A percentile compares a stretch with the other conserved stretches of the same genome.
These are phyloP conservation scores for Ephemerocybe angulata DNA, from an alignment of 768 basidiomycete species.

Conservation along the genomic window DNA sequence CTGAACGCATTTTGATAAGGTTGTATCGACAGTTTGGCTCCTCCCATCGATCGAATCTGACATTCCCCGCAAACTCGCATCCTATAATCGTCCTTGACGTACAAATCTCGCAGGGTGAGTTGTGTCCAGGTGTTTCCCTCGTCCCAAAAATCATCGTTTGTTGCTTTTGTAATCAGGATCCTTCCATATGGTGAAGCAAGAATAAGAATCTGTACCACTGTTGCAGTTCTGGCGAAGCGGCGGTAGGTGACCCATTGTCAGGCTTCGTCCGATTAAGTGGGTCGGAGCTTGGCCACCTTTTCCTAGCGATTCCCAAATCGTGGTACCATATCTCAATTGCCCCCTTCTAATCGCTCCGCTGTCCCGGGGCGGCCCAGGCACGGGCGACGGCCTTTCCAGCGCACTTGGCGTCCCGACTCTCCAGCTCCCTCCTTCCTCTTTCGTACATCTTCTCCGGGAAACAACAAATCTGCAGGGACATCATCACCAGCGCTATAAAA, in stretches of 20 bases:
- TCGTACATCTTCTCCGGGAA: constrained; percentile 1
- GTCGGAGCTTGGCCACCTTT: constrained; percentile 10
- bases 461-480: neutral
- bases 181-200: no score
- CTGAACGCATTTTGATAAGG: no score
- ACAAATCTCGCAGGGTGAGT: no score
- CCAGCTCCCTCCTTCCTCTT: neutral
- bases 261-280: neutral
- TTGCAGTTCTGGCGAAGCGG: neutral
- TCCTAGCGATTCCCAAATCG: neutral
- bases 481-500: constrained; percentile 1
- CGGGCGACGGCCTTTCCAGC: constrained; percentile 5
- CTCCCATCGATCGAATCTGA: no score
- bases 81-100: no score
- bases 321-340: neutral
- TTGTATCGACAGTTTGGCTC: no score
- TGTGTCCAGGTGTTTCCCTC: no score
- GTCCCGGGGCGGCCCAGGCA: constrained; percentile 6
- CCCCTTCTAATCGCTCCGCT: constrained; percentile 5
- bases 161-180: no score
- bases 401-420: constrained; percentile 6
- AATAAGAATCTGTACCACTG: no score
- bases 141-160: no score
- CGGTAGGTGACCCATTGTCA: neutral
- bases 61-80: no score